Base-by-base conservation (phyloP, 202 grass and related monocot species). In the Hordeum pubiflorum region DNA sequence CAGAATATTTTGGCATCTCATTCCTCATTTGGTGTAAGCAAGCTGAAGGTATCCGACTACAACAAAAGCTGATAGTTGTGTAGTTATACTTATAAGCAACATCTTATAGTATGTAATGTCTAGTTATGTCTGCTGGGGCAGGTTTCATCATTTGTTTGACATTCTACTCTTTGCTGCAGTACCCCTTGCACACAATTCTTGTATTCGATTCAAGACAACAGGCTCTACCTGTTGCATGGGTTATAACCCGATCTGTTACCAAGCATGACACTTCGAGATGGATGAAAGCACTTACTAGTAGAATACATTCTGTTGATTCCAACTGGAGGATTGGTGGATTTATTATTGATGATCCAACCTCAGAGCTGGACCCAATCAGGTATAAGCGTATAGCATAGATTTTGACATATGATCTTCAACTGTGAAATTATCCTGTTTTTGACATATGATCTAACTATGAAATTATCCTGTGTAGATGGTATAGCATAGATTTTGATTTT, bases 1-100 rank as follows among this genome's bases (percentile, higher is more conserved):
- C 89, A 89, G 79, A 87, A 86, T 58, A 82, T 94, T 75, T 72
- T 94, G 64, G 94, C 94, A 22, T 92, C 79, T 59, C 87, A 97
- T 74, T 97, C 91, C 15, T 91, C 87, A 3, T 97, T 97, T 64
- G 91, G 94, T 77, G 89, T 97, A 63, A 92, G 85, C 87, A 97
- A 97, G 81, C 83, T 97, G 46, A 97, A 97, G 91, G 91, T 97
- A 94, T 54, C 36, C 70, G 29, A 60, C 23, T 59, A 63, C 65
- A 58, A 7, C 0, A 10, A 67, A 39, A 24, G 17, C 10, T 3
- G 4, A 63, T 11, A 72, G 27, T 69, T 68, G 69, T 76, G 14
- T 58, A 52, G 17, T 58, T 77, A 76, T 70, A 71, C 24, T 76
- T 76, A 64, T 78, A 79, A 58, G 59, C 50, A 61, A n/a, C 77